These are phyloP conservation scores for Polygonum aviculare DNA, from an alignment of 148 eudicot genomes.

Conservation along the genomic window DNA sequence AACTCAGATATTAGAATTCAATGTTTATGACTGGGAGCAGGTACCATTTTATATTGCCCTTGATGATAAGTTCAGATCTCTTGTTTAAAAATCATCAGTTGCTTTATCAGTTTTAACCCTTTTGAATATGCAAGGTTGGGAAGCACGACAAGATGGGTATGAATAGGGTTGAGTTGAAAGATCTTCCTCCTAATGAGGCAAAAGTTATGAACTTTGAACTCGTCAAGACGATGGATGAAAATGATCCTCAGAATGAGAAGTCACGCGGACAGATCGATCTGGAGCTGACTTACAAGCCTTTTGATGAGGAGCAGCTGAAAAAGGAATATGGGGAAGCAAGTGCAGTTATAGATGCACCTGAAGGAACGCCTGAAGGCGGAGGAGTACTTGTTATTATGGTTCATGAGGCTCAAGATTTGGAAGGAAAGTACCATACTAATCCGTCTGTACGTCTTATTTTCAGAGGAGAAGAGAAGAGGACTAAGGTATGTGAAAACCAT, in stretches of 20 bases:
- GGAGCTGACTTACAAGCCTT: slow-evolving; percentile 67
- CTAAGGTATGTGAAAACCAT: slow-evolving; percentile 38
- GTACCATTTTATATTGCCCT: slow-evolving; percentile 17
- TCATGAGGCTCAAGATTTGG: slow-evolving; percentile 77
- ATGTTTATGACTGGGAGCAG: slow-evolving; percentile 90
- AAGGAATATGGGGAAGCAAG: slow-evolving; percentile 37
- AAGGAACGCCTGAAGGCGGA: slow-evolving; percentile 82
- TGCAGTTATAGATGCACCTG: slow-evolving; percentile 49
- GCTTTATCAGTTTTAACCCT: neutral
- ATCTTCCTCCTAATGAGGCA: slow-evolving; percentile 64
- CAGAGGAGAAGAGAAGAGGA: slow-evolving; percentile 80
- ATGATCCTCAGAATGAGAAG: slow-evolving; percentile 75
- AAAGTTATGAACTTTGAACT: slow-evolving; percentile 50
- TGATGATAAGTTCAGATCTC: neutral
- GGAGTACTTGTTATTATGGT: slow-evolving; percentile 61
- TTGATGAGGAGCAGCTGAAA: slow-evolving; percentile 51
- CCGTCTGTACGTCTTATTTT: slow-evolving; percentile 66
- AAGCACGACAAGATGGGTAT: slow-evolving; percentile 86
- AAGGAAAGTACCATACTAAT: slow-evolving; percentile 89
- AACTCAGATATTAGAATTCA: slow-evolving; percentile 49
- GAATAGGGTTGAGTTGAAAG: slow-evolving; percentile 63
- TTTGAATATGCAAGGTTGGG: slow-evolving; percentile 41
- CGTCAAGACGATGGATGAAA: slow-evolving; percentile 49
- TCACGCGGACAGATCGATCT: slow-evolving; percentile 62
- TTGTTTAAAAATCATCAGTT: neutral